Evolutionary conservation across 2,329 filamentous ascomycete genomes (phyloP).

Genomic region (Fusarium succisae): DNA sequence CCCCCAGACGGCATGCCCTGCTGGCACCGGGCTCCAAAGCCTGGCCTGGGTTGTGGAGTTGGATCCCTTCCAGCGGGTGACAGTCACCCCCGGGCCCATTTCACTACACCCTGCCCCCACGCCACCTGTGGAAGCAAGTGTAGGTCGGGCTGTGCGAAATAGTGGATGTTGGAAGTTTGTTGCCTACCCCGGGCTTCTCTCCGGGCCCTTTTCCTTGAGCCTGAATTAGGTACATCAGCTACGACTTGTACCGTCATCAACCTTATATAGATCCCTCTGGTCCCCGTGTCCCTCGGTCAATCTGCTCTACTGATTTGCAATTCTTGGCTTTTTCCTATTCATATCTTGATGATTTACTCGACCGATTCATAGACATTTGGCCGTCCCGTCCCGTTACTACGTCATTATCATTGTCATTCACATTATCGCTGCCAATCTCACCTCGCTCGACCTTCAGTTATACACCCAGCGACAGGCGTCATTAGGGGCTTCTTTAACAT

Average conservation of each 20-base stretch:
- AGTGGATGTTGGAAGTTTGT: conserved; percentile 28
- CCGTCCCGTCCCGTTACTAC: conserved; percentile 13
- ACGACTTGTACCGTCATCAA: conserved; percentile 38
- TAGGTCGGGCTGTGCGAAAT: conserved; percentile 13
- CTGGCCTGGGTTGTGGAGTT: background rate
- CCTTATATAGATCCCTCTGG: conserved; percentile 42
- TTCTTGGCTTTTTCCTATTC: conserved; percentile 18
- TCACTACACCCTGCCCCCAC: conserved; percentile 37
- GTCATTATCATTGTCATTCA: conserved; percentile 25
- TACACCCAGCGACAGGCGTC: conserved; percentile 24
- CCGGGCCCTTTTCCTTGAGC: conserved; percentile 32
- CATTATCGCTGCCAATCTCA: conserved; percentile 22
- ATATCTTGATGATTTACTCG: conserved; percentile 11
- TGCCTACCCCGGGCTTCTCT: conserved; percentile 41
- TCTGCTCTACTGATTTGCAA: conserved; percentile 9
- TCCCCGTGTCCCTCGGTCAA: conserved; percentile 18
- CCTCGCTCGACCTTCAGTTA: conserved; percentile 8
- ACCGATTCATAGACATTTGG: conserved; percentile 9
- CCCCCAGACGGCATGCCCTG: conserved; percentile 6
- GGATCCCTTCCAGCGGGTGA: conserved; percentile 16
- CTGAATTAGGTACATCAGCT: conserved; percentile 34
- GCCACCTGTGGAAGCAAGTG: conserved; percentile 30
- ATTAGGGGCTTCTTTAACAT: conserved; percentile 1
- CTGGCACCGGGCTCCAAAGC: background rate
- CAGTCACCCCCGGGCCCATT: conserved; percentile 31